These are phyloP conservation scores for Penicillium sp. DNA, from an alignment of 2,329 filamentous ascomycete genomes.

Conservation along the genomic window DNA sequence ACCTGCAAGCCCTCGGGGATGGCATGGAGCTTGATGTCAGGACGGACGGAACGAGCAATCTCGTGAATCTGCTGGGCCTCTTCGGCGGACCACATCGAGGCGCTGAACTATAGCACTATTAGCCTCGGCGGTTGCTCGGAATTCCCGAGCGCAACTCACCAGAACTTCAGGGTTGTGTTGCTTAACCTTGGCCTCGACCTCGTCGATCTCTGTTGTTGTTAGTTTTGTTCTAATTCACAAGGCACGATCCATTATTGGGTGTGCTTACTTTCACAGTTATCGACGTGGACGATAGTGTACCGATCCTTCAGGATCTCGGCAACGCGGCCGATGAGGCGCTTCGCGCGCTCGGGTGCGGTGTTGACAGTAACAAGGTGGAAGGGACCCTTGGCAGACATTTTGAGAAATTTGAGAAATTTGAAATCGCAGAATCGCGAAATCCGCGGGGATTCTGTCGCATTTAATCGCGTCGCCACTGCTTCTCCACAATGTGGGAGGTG, in stretches of 20 bases:
- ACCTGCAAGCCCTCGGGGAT: slow-evolving; percentile 46
- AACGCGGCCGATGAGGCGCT: slow-evolving; percentile 62
- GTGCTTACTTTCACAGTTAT: slow-evolving; percentile 61
- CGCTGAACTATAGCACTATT: slow-evolving; percentile 54
- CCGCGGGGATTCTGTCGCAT: slow-evolving; percentile 18
- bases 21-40: slow-evolving; percentile 45
- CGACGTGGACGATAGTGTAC: slow-evolving; percentile 64
- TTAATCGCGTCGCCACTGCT: slow-evolving; percentile 11
- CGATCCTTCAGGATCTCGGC: slow-evolving; percentile 62
- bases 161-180: slow-evolving; percentile 56
- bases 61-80: slow-evolving; percentile 40
- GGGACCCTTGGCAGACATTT: slow-evolving; percentile 51
- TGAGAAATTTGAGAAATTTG: slow-evolving; percentile 5
- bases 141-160: slow-evolving; percentile 40
- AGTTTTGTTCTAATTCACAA: background rate
- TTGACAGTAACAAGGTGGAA: slow-evolving; percentile 69
- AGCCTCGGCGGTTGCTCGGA: slow-evolving; percentile 11
- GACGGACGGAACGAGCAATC: slow-evolving; percentile 39
- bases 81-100: slow-evolving; percentile 58
- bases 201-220: slow-evolving; percentile 47
- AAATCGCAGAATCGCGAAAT: slow-evolving; percentile 19
- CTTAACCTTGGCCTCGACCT: slow-evolving; percentile 57
- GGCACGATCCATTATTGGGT: too few species aligned
- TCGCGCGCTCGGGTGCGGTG: slow-evolving; percentile 65
- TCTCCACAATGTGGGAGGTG: slow-evolving; percentile 22